These are phyloP conservation scores for Colletotrichum phormii DNA, from an alignment of 2,329 filamentous ascomycete genomes.

Conservation along the genomic window DNA sequence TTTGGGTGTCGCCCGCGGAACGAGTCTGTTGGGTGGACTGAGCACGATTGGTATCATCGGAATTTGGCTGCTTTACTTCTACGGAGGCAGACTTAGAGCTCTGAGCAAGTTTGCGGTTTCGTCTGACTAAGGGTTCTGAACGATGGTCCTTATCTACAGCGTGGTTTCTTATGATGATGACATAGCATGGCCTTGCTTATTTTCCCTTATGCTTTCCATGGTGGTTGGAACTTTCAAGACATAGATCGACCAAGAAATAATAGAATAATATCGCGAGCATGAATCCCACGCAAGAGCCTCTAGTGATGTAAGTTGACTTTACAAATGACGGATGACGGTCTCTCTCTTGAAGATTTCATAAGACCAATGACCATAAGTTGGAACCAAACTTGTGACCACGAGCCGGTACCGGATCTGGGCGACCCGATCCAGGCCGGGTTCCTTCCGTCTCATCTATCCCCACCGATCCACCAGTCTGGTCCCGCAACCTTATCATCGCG, in stretches of 20 bases:
- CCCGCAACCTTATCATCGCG: not conserved
- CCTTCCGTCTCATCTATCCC: not conserved
- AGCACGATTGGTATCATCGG: constrained; percentile 66
- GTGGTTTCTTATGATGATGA: not conserved
- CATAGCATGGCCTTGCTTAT: not conserved
- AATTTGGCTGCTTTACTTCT: constrained; percentile 70
- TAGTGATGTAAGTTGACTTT: not conserved
- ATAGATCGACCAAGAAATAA: not conserved
- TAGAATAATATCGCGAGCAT: not conserved
- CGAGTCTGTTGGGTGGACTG: constrained; percentile 67
- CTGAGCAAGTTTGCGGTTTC: constrained; percentile 68
- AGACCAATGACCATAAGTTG: too few species aligned
- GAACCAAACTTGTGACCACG: not conserved
- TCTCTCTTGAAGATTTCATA: too few species aligned
- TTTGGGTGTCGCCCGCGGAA: constrained; percentile 68
- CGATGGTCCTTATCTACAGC: not conserved
- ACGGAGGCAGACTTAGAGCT: constrained; percentile 63
- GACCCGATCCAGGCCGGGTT: not conserved
- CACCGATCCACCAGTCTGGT: not conserved
- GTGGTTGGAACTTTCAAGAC: not conserved
- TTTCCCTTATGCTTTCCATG: not conserved
- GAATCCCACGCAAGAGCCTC: not conserved
- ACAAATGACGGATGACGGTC: too few species aligned
- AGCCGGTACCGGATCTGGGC: not conserved
- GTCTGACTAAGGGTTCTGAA: not conserved